These are phyloP conservation scores for Daldinia childiae DNA, from an alignment of 495 filamentous ascomycete species.

Conservation along the genomic window DNA sequence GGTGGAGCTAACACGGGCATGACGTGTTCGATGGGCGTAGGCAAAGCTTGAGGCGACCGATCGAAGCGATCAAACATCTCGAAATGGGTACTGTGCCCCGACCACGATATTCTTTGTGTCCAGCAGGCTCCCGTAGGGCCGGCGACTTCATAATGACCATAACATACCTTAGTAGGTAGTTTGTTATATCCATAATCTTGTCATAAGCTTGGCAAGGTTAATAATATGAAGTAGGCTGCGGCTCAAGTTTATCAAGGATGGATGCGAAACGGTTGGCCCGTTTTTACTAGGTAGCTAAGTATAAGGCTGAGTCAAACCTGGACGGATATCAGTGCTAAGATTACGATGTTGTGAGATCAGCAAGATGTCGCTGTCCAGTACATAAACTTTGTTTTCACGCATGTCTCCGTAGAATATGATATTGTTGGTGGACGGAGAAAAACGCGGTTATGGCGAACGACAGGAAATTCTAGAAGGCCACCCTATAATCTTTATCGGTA, in stretches of 20 bases:
- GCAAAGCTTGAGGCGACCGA: not conserved
- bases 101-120: not conserved
- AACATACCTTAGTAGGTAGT: not conserved
- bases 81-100: not conserved
- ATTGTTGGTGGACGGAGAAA: not conserved
- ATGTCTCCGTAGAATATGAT: not conserved
- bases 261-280: not conserved
- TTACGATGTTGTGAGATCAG: not conserved
- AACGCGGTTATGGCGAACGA: not conserved
- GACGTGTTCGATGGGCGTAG: not conserved
- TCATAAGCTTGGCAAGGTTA: not conserved
- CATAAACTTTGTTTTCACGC: not conserved
- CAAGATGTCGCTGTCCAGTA: not conserved
- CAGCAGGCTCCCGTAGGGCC: not conserved
- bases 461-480: conserved; percentile 12
- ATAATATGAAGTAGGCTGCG: not conserved
- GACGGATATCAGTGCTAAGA: not conserved
- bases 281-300: not conserved
- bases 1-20: not conserved
- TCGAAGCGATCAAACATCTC: not conserved
- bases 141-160: not conserved
- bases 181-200: not conserved
- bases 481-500: not conserved
- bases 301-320: not conserved
- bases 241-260: not conserved